Evolutionary conservation across 805 yeast genomes (phyloP).

Genomic region (Yarrowia sp.): DNA sequence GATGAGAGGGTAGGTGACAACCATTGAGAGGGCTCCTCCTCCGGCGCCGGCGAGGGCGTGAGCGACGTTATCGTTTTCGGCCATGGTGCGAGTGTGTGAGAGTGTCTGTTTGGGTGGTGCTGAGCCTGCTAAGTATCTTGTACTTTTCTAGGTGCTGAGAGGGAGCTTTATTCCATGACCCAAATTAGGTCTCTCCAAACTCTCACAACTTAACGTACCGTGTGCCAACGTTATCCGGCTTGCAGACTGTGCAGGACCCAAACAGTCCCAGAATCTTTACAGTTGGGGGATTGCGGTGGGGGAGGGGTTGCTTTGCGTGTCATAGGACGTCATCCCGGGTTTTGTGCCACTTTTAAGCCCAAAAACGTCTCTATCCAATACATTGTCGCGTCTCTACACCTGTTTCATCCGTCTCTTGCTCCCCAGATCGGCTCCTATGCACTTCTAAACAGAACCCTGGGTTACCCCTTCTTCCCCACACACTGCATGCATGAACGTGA

Average conservation of each 20-base stretch:
- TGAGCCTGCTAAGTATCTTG: background rate
- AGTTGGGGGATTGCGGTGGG: no score
- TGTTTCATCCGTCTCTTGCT: background rate
- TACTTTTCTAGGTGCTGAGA: background rate
- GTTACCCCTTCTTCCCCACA: conserved; percentile 22
- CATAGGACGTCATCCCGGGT: no score
- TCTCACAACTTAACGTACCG: background rate
- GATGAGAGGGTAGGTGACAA: conserved; percentile 84
- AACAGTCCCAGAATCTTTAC: background rate
- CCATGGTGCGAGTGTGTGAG: background rate
- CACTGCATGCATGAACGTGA: conserved; percentile 26
- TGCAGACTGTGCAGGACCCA: background rate
- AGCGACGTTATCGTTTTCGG: conserved; percentile 47
- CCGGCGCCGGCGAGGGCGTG: conserved; percentile 95
- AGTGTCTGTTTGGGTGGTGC: background rate
- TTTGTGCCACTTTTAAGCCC: no score
- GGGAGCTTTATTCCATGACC: conserved; percentile 1
- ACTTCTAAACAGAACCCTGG: background rate
- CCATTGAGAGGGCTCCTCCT: conserved; percentile 85
- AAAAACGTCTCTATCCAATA: no score
- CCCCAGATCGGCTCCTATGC: background rate
- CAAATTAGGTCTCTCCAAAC: background rate
- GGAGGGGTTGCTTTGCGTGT: no score
- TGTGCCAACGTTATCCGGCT: conserved; percentile 10
- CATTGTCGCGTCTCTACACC: no score